Conservation (phyloP, 371 early-diverging fungal species). For the Mucor plumbeus region DNA sequence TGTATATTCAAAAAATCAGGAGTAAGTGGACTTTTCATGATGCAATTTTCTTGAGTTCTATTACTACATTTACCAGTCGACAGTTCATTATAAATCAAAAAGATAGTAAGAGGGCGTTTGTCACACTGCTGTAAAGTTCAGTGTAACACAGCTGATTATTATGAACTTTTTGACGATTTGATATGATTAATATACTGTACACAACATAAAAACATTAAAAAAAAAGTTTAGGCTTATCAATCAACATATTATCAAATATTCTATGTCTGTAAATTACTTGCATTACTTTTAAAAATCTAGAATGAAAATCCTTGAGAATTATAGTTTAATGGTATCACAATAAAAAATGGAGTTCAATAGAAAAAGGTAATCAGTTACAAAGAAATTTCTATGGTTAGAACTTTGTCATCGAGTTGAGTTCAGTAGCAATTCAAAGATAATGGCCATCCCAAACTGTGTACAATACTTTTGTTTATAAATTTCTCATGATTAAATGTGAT, state of each 20-base stretch:
- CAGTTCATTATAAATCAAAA: too few relatives aligned
- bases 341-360: not conserved
- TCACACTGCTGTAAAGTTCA: not conserved
- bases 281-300: too few relatives aligned
- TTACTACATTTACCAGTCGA: too few relatives aligned
- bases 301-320: too few relatives aligned
- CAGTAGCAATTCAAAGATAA: not conserved
- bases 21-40: too few relatives aligned
- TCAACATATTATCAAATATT: too few relatives aligned
- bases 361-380: not conserved
- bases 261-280: too few relatives aligned
- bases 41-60: too few relatives aligned
- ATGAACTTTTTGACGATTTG: not conserved
- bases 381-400: not conserved
- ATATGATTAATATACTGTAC: not conserved
- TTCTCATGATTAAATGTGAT: not conserved
- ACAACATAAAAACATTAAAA: too few relatives aligned
- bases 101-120: not conserved
- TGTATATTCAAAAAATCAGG: too few relatives aligned
- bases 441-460: not conserved
- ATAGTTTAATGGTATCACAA: not conserved
- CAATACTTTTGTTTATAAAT: not conserved
- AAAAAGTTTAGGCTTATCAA: too few relatives aligned
- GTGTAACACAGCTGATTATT: constrained; percentile 1
- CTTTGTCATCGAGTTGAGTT: not conserved